Percentiles rank a stretch among this genome's conserved stretches.
Evolutionary conservation across 2,329 filamentous ascomycete genomes (phyloP).

Genomic region (Ceratocystis lukuohia): DNA sequence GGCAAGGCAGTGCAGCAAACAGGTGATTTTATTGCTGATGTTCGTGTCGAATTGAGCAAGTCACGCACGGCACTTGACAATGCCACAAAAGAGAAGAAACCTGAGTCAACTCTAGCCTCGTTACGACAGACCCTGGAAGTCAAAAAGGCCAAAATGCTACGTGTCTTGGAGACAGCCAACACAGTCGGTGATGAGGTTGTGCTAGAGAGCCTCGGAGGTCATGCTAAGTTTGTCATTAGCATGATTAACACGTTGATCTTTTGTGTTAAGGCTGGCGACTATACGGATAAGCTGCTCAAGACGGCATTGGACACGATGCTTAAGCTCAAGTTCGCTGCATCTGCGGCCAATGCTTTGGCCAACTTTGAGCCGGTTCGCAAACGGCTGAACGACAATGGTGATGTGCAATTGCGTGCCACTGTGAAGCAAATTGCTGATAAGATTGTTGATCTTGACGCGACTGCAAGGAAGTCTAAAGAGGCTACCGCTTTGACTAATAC

Average conservation of each 20-base stretch:
- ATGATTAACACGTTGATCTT: conserved; percentile 42
- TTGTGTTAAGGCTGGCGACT: conserved; percentile 40
- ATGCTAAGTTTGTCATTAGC: conserved; percentile 43
- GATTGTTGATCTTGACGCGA: conserved; percentile 22
- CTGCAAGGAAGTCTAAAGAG: conserved; percentile 31
- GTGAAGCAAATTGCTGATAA: conserved; percentile 40
- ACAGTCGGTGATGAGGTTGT: conserved; percentile 42
- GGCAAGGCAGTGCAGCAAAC: conserved; percentile 38
- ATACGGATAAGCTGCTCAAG: conserved; percentile 40
- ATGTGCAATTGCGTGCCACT: conserved; percentile 48
- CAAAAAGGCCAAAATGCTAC: conserved; percentile 37
- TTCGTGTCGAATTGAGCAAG: conserved; percentile 36
- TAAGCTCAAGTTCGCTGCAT: conserved; percentile 47
- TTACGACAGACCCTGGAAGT: conserved; percentile 26
- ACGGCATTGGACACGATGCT: conserved; percentile 49
- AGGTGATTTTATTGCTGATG: conserved; percentile 36
- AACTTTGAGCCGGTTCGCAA: conserved; percentile 54
- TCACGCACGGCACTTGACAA: conserved; percentile 34
- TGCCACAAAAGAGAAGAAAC: conserved; percentile 31
- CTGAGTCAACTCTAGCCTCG: conserved; percentile 26
- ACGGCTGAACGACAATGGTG: conserved; percentile 50
- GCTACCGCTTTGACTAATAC: neutral
- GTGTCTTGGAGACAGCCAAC: conserved; percentile 40
- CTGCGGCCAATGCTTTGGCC: conserved; percentile 28
- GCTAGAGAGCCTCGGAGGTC: conserved; percentile 43